A percentile compares a stretch with the other conserved stretches of the same genome.
These are phyloP conservation scores for Cylindrodendrum hubeiense DNA, from an alignment of 2,329 filamentous ascomycete species.

Conservation along the genomic window DNA sequence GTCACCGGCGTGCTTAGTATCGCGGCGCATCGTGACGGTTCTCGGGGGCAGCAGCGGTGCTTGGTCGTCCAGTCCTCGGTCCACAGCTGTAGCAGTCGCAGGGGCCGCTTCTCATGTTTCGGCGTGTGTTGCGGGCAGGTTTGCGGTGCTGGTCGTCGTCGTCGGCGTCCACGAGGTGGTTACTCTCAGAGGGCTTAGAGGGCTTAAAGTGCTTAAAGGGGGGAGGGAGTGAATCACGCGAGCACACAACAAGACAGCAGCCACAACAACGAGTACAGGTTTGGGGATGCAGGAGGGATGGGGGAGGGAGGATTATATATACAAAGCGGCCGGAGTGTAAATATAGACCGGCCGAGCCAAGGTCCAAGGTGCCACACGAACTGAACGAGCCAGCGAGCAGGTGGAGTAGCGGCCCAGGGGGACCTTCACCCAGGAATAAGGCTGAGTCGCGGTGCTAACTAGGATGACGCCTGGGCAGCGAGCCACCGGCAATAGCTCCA, in stretches of 20 bases:
- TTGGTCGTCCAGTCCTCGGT: constrained; percentile 38
- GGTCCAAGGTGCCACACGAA: constrained; percentile 33
- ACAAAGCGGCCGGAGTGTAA: constrained; percentile 32
- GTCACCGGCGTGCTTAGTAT: constrained; percentile 35
- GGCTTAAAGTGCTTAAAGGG: background rate
- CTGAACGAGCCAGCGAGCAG: constrained; percentile 31
- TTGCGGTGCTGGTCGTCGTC: constrained; percentile 18
- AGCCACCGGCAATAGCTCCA: constrained; percentile 19
- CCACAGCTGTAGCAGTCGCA: constrained; percentile 34
- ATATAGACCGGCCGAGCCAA: constrained; percentile 36
- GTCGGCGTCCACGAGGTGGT: constrained; percentile 32
- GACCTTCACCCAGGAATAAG: constrained; percentile 41
- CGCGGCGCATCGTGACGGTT: constrained; percentile 37
- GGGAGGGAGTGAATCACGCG: constrained; percentile 34
- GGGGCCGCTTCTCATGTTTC: constrained; percentile 40
- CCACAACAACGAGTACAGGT: constrained; percentile 35
- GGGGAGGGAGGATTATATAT: constrained; percentile 42
- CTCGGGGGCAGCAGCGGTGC: constrained; percentile 7
- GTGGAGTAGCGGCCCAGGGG: constrained; percentile 30
- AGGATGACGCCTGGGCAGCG: constrained; percentile 36
- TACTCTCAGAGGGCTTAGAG: too few relatives aligned
- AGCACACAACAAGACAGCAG: constrained; percentile 36
- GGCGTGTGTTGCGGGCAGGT: constrained; percentile 16
- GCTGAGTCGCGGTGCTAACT: constrained; percentile 42
- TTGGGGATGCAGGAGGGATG: constrained; percentile 29